These are phyloP conservation scores for Pyrenochaeta sp. DNA, from an alignment of 2,329 filamentous ascomycete genomes.

Conservation along the genomic window DNA sequence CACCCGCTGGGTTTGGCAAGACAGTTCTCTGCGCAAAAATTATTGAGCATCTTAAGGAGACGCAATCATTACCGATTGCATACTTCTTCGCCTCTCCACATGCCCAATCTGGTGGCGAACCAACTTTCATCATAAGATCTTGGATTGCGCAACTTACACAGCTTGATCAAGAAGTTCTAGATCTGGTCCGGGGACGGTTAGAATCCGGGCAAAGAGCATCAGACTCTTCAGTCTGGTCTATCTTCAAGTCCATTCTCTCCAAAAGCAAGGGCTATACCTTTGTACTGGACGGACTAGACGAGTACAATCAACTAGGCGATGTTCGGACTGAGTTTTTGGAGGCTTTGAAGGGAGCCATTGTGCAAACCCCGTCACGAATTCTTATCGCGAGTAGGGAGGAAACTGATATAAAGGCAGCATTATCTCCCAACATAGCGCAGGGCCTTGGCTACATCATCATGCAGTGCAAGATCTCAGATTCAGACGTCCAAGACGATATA, in stretches of 20 bases:
- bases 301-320: conserved; percentile 30
- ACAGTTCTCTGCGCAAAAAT: conserved; percentile 45
- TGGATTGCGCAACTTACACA: conserved; percentile 41
- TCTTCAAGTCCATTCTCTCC: conserved; percentile 6
- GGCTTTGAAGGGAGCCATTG: conserved; percentile 2
- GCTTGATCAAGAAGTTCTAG: conserved; percentile 6
- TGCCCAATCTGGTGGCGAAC: conserved; percentile 28
- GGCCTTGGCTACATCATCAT: not conserved
- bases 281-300: conserved; percentile 48
- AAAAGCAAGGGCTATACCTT: conserved; percentile 21
- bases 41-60: conserved; percentile 23
- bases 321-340: conserved; percentile 21
- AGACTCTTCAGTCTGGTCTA: conserved; percentile 2
- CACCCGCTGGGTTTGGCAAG: conserved; percentile 46
- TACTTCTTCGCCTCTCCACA: conserved; percentile 49
- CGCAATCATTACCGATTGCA: conserved; percentile 7
- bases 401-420: conserved; percentile 26
- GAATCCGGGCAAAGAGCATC: conserved; percentile 11
- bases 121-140: conserved; percentile 40
- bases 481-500: conserved; percentile 34
- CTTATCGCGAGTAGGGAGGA: conserved; percentile 38
- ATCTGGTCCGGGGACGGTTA: conserved; percentile 3
- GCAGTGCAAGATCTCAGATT: conserved; percentile 18
- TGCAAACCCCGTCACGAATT: conserved; percentile 17
- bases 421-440: conserved; percentile 5